Conservation (phyloP, 2,329 filamentous ascomycete genomes). For the Chrysoporthe puriensis region DNA sequence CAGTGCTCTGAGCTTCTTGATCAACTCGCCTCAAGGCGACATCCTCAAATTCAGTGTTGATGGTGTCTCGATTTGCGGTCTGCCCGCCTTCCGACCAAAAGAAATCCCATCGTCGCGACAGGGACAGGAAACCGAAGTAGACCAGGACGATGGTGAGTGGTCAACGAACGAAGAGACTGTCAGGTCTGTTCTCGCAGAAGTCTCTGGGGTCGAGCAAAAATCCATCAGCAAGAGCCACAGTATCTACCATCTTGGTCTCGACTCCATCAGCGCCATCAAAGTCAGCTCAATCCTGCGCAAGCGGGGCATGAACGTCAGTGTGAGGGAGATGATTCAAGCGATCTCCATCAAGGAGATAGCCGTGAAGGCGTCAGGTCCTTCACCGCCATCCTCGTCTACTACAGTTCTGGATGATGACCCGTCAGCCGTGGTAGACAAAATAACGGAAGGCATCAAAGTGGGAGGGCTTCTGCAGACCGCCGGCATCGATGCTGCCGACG, state of each 20-base stretch:
- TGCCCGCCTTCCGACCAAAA: slow-evolving; percentile 49
- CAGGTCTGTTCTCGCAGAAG: slow-evolving; percentile 52
- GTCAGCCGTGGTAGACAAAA: slow-evolving; percentile 31
- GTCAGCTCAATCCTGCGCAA: slow-evolving; percentile 72
- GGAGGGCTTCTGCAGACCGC: slow-evolving; percentile 42
- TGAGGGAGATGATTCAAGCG: slow-evolving; percentile 72
- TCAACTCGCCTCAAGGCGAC: slow-evolving; percentile 51
- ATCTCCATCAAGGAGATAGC: slow-evolving; percentile 67
- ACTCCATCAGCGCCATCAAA: slow-evolving; percentile 92
- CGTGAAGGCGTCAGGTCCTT: background rate
- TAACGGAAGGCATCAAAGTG: slow-evolving; percentile 45
- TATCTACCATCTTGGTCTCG: slow-evolving; percentile 83
- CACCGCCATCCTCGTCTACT: background rate
- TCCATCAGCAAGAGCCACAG: slow-evolving; percentile 65
- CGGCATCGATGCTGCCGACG: slow-evolving; percentile 46
- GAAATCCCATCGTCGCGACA: background rate
- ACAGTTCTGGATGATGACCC: background rate
- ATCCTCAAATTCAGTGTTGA: slow-evolving; percentile 57
- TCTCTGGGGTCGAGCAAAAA: slow-evolving; percentile 63
- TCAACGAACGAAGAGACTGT: slow-evolving; percentile 43
- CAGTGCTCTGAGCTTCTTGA: slow-evolving; percentile 57
- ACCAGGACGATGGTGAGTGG: slow-evolving; percentile 37
- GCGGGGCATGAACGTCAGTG: slow-evolving; percentile 62
- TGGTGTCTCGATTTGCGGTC: slow-evolving; percentile 66
- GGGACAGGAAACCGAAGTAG: slow-evolving; percentile 12